phyloP scores from a whole-genome alignment of 129 eudicot species.

The Flaveria robusta region DNA sequence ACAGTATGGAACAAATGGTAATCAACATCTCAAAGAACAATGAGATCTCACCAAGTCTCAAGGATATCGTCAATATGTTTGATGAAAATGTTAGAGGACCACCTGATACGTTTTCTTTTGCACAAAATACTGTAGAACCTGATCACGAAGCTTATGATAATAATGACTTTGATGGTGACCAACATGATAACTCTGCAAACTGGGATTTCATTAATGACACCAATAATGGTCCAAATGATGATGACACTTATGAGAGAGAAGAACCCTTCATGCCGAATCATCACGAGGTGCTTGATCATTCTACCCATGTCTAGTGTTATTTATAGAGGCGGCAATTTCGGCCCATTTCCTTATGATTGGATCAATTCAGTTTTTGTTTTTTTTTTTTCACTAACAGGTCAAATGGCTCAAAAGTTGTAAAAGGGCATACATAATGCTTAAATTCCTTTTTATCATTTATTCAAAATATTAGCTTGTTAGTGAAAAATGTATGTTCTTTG shows the following conservation, averaged over 20 bases:
- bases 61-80: slow-evolving; percentile 62
- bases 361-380: background rate
- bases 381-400: background rate
- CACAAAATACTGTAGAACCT: slow-evolving; percentile 40
- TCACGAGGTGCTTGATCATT: slow-evolving; percentile 53
- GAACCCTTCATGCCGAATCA: slow-evolving; percentile 50
- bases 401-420: background rate
- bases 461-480: background rate
- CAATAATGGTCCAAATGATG: slow-evolving; percentile 44
- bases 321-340: background rate
- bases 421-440: background rate
- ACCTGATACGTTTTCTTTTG: slow-evolving; percentile 43
- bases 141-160: slow-evolving; percentile 38
- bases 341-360: background rate
- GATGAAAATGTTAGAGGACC: slow-evolving; percentile 51
- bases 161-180: slow-evolving; percentile 43
- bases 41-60: slow-evolving; percentile 77
- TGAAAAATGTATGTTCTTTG: background rate
- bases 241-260: slow-evolving; percentile 45
- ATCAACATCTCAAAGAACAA: slow-evolving; percentile 44
- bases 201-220: slow-evolving; percentile 59
- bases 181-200: slow-evolving; percentile 47
- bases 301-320: slow-evolving; percentile 14
- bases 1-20: slow-evolving; percentile 70
- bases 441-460: background rate